Base-by-base conservation (phyloP, 1,284 basidiomycete genomes). In the Ustilago crameri region DNA sequence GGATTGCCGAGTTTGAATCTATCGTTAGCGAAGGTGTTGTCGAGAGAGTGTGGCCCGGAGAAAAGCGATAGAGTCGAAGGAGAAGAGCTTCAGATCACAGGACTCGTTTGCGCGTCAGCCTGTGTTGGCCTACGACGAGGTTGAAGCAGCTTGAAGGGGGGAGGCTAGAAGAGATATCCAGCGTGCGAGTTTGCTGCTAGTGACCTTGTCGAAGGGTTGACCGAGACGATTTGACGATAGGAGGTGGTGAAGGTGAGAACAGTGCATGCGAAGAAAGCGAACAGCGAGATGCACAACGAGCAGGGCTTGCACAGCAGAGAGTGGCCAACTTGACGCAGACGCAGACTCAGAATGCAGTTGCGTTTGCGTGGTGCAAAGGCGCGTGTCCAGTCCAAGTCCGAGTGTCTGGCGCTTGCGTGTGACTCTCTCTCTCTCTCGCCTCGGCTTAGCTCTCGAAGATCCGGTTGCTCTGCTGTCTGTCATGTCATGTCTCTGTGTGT, bases 231-330 rank as follows among this genome's bases (percentile, higher is more conserved):
- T 32, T 14, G 26, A 34, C 7, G 18, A 35, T 7, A 18, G n/a
- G 48, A 37, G 34, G 35, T 18, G 40, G n/a, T 15, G 44, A 22
- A 20, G n/a, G 17, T 17, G 5, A n/a, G 14, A 37, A 37, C 35
- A 17, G 35, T 9, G 35, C 23, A 42, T 42, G 44, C 44, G 52
- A 55, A 55, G 52, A 48, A 55, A 47, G 42, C 45, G 43, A 38
- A 20, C 51, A 27, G 52, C 24, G 32, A 55, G 51, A 54, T 61
- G 51, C 51, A 61, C 45, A 40, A 54, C 44, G 44, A 48, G 14
- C 38, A 38, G 34, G 23, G 27, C 37, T 44, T 40, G 47, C 27
- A 45, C 51, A 44, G 35, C 37, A 38, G 18, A 38, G 35, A 10
- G 41, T 46, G 40, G 47, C 47, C 40, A 37, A 50, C 24, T 48